phyloP scores from a whole-genome alignment of 176 grass and related monocot genomes.

The Otatea glauca region DNA sequence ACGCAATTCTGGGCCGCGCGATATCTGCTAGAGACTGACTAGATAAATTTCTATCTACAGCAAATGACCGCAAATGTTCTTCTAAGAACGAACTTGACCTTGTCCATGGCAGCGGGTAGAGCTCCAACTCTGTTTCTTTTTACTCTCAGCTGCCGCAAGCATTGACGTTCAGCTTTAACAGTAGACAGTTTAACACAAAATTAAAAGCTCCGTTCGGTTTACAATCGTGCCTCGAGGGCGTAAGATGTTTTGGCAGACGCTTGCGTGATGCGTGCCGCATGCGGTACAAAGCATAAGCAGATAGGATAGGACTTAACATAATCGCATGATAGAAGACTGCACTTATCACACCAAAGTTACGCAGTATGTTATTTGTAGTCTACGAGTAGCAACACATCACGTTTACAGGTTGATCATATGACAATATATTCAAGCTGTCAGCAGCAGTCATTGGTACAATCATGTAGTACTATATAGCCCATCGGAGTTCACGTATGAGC shows the following conservation, averaged over 20 bases:
- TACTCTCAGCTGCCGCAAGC: too few species aligned
- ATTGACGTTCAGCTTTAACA: too few species aligned
- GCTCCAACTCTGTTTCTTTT: too few species aligned
- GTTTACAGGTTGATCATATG: conserved; percentile 1
- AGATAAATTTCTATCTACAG: too few species aligned
- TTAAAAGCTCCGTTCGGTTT: neutral
- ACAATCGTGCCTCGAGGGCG: neutral
- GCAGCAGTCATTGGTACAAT: neutral
- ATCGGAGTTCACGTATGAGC: neutral
- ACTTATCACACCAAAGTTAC: neutral
- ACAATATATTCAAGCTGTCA: neutral
- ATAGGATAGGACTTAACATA: neutral
- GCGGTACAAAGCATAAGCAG: neutral
- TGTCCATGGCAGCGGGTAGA: too few species aligned
- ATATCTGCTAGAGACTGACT: too few species aligned
- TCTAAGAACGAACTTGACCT: too few species aligned
- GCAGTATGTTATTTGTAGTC: neutral
- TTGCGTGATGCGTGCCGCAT: neutral
- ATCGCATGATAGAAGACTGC: neutral
- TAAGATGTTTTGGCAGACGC: neutral
- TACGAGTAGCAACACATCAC: neutral
- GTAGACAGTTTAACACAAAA: too few species aligned
- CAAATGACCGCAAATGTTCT: too few species aligned
- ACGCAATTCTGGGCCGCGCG: too few species aligned
- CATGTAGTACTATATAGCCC: neutral